Evolutionary conservation across 1,139 yeast genomes (phyloP), one percentile per base, ranked within the genome.

Genomic region (Lodderomyces margitis): DNA sequence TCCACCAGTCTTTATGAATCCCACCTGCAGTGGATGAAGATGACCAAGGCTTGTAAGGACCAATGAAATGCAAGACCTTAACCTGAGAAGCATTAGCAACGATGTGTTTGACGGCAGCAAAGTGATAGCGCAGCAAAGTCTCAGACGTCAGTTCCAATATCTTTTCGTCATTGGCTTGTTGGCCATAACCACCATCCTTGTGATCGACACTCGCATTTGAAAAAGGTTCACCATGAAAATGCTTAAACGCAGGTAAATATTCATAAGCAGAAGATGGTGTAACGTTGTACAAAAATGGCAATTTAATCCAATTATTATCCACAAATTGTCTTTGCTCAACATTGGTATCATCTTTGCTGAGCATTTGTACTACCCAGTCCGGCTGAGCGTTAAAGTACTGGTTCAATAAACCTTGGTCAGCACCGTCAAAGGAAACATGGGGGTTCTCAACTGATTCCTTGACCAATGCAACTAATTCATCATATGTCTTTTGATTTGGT

Each of bases 341-440:
- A 5, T 34, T 35, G 6, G 36, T 34, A 11, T 42, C 32, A 11
- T 37, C 41, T 2, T 36, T 34, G 2, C 31, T 38, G 8, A 56
- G 46, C 17, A 54, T 36, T 25, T 30, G 21, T 19, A 38, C 42
- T 2, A 70, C 70, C 76, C 77, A 71, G 51, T 71, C 72, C 10
- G 75, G 75, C 49, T 62, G 57, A 5, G 59, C 59, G 46, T 78
- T 81, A 59, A 88, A 88, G 58, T 77, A 86, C 58, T 87, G 88
- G 61, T 92, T 92, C 51, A 92, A 68, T 36, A 92, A 69, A 9
- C 98, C 98, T 62, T 92, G 98, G 61, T 92, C 98, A 3, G 96
- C 96, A 40, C 97, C 97, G 61, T 91, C 98, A 56, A 89, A 87
- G 0, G 92, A 80, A 7, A 61, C 52, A 15, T 74, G 67, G 14